Evolutionary conservation across 352 stramenopile genomes (phyloP).

Genomic region (Pythium myriotylum): DNA sequence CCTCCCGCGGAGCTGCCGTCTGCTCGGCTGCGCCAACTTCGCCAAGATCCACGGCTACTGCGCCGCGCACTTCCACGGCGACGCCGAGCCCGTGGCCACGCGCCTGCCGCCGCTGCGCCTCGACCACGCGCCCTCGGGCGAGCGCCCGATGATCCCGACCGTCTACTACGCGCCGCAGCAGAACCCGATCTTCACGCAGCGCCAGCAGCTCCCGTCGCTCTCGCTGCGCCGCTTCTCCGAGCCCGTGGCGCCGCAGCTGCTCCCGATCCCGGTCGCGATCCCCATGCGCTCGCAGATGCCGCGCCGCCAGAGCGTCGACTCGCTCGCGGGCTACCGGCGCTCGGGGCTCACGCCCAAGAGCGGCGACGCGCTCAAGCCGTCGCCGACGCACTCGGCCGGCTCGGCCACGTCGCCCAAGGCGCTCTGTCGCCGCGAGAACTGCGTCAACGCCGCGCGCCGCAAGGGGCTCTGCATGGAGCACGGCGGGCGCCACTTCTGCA

Average conservation of each 20-base stretch:
- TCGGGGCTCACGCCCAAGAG: not conserved
- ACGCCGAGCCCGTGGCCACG: slow-evolving; percentile 5
- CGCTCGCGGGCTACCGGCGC: slow-evolving; percentile 9
- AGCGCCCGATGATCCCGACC: slow-evolving; percentile 14
- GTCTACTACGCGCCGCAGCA: slow-evolving; percentile 12
- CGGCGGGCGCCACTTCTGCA: slow-evolving; percentile 85
- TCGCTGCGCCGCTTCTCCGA: slow-evolving; percentile 28
- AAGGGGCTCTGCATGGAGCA: slow-evolving; percentile 90
- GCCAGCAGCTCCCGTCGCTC: slow-evolving; percentile 18
- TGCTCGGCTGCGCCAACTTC: slow-evolving; percentile 60
- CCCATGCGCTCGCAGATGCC: slow-evolving; percentile 11
- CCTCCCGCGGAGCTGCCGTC: slow-evolving; percentile 46
- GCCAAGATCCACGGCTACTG: slow-evolving; percentile 71
- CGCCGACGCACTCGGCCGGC: slow-evolving; percentile 28
- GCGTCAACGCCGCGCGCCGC: slow-evolving; percentile 66
- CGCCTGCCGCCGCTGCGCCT: slow-evolving; percentile 25
- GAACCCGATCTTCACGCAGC: slow-evolving; percentile 4
- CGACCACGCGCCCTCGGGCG: slow-evolving; percentile 18
- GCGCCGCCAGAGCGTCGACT: slow-evolving; percentile 19
- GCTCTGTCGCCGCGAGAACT: slow-evolving; percentile 70
- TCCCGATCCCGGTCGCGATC: not conserved
- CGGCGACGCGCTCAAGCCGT: not conserved
- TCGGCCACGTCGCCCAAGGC: slow-evolving; percentile 29
- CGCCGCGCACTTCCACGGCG: slow-evolving; percentile 56
- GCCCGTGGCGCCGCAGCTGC: slow-evolving; percentile 4